Percentiles rank a stretch among this genome's conserved stretches.
Evolutionary conservation across 2,329 filamentous ascomycete genomes (phyloP).

Genomic region (Pyricularia pennisetigena): DNA sequence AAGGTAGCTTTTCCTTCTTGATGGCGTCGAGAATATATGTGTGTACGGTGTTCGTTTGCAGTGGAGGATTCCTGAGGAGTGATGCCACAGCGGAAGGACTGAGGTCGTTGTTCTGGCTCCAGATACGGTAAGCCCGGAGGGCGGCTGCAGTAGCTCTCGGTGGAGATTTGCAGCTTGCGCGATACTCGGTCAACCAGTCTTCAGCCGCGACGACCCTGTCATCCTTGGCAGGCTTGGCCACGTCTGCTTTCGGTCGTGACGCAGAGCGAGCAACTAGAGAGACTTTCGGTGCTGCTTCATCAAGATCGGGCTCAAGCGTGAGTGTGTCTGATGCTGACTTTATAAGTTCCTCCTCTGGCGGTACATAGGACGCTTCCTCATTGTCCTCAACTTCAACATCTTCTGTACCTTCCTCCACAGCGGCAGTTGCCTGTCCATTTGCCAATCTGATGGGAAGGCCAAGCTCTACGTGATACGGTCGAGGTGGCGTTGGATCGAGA

Average conservation of each 20-base stretch:
- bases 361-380: constrained; percentile 8
- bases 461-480: constrained; percentile 59
- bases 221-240: constrained; percentile 21
- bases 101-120: constrained; percentile 44
- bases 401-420: constrained; percentile 19
- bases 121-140: constrained; percentile 54
- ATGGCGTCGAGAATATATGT: constrained; percentile 50
- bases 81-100: constrained; percentile 37
- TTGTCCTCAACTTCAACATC: constrained; percentile 12
- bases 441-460: constrained; percentile 51
- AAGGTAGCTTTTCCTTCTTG: constrained; percentile 37
- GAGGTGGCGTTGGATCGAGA: constrained; percentile 60
- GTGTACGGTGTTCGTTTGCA: constrained; percentile 44
- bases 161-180: constrained; percentile 13
- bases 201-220: constrained; percentile 33
- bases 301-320: constrained; percentile 14
- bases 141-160: constrained; percentile 18
- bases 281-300: constrained; percentile 3
- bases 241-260: constrained; percentile 9
- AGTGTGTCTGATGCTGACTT: constrained; percentile 13
- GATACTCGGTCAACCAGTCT: constrained; percentile 25
- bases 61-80: constrained; percentile 49
- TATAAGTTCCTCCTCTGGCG: constrained; percentile 8
- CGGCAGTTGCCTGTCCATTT: constrained; percentile 23
- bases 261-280: background rate